These are phyloP conservation scores for Huntiella abstrusa DNA, from an alignment of 2,329 filamentous ascomycete species.

Conservation along the genomic window DNA sequence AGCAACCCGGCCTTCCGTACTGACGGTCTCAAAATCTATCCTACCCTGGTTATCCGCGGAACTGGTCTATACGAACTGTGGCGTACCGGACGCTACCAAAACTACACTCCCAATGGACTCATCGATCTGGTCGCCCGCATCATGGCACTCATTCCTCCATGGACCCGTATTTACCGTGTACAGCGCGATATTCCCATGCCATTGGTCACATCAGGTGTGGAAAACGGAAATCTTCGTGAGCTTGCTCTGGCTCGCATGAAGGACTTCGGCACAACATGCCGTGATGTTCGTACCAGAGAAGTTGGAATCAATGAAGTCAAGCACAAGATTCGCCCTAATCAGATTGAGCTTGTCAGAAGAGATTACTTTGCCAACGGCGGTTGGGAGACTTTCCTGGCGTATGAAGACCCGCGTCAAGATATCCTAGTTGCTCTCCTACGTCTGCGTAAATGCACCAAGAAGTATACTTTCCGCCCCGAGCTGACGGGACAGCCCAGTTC, in stretches of 20 bases:
- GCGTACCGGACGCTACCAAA: constrained; percentile 92
- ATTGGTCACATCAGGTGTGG: constrained; percentile 91
- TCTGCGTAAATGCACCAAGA: constrained; percentile 73
- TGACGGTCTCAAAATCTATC: constrained; percentile 94
- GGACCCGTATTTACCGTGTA: constrained; percentile 96
- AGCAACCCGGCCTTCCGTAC: constrained; percentile 91
- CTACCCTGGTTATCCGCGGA: constrained; percentile 87
- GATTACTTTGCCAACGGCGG: constrained; percentile 92
- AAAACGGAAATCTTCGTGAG: constrained; percentile 92
- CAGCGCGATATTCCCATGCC: constrained; percentile 99
- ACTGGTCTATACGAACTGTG: constrained; percentile 94
- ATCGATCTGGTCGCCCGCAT: constrained; percentile 96
- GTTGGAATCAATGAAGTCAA: constrained; percentile 99
- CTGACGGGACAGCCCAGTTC: constrained; percentile 73
- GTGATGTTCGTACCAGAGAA: constrained; percentile 88
- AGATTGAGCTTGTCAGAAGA: constrained; percentile 82
- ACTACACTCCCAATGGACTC: constrained; percentile 93
- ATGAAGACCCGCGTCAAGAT: constrained; percentile 96
- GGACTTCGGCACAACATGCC: constrained; percentile 92
- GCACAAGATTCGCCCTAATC: constrained; percentile 90
- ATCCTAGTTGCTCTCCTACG: constrained; percentile 84
- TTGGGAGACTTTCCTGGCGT: constrained; percentile 96
- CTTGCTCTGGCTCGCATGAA: constrained; percentile 94
- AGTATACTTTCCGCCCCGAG: constrained; percentile 83
- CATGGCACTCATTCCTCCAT: constrained; percentile 79